A percentile compares a stretch with the other conserved stretches of the same genome.
Conservation (phyloP, 2,329 filamentous ascomycete species). For the Penicillium sp. region DNA sequence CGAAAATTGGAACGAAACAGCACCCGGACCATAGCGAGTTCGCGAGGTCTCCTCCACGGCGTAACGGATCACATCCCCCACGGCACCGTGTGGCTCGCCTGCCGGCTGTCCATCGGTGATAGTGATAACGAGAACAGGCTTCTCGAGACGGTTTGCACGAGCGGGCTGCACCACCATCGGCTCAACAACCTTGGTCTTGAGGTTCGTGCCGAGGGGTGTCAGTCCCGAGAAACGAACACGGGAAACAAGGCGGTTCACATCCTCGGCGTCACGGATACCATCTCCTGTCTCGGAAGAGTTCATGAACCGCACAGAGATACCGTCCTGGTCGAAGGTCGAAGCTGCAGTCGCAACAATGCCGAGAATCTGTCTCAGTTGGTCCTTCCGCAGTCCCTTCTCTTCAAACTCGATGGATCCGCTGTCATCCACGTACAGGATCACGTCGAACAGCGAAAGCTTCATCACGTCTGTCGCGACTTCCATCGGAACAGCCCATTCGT, state of each 20-base stretch:
- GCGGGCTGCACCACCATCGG: conserved; percentile 59
- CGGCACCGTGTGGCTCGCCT: conserved; percentile 59
- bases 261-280: conserved; percentile 58
- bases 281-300: conserved; percentile 60
- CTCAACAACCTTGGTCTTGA: conserved; percentile 65
- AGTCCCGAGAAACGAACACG: conserved; percentile 66
- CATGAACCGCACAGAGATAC: conserved; percentile 70
- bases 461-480: conserved; percentile 66
- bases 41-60: conserved; percentile 54
- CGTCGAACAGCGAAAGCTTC: conserved; percentile 63
- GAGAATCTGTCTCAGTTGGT: conserved; percentile 66
- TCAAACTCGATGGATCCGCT: conserved; percentile 71
- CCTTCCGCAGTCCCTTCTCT: conserved; percentile 66
- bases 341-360: conserved; percentile 65
- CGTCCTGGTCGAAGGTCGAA: conserved; percentile 69
- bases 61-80: conserved; percentile 60
- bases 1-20: conserved; percentile 68
- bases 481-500: conserved; percentile 58
- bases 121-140: conserved; percentile 66
- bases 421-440: conserved; percentile 67
- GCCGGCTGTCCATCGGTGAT: conserved; percentile 69
- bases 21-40: conserved; percentile 57
- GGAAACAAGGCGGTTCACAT: conserved; percentile 60
- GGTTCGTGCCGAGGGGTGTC: conserved; percentile 66
- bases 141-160: conserved; percentile 56